These are phyloP conservation scores for Exophiala sideris DNA, from an alignment of 2,329 filamentous ascomycete genomes.

Conservation along the genomic window DNA sequence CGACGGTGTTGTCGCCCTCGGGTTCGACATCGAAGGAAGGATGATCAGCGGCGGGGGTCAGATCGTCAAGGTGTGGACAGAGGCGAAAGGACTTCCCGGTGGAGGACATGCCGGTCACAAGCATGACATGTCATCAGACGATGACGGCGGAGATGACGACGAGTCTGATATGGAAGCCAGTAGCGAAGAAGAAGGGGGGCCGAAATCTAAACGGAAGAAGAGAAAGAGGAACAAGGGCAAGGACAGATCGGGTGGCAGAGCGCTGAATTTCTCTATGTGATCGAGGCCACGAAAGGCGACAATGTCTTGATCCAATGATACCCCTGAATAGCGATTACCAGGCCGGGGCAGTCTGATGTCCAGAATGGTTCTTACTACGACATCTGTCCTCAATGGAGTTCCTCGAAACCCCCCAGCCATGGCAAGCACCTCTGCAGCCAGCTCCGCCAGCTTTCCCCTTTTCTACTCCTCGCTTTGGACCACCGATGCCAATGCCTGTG, in stretches of 20 bases:
- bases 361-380: no score
- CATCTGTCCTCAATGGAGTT: no score
- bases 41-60: constrained; percentile 87
- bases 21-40: constrained; percentile 78
- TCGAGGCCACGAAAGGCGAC: neutral
- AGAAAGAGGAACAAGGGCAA: constrained; percentile 48
- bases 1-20: constrained; percentile 77
- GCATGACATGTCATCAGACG: constrained; percentile 35
- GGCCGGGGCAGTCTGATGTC: no score
- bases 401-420: no score
- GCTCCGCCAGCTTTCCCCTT: neutral
- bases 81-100: constrained; percentile 56
- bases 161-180: constrained; percentile 40
- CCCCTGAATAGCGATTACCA: neutral
- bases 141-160: constrained; percentile 47
- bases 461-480: neutral
- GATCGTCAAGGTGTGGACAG: constrained; percentile 85
- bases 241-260: constrained; percentile 31
- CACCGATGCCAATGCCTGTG: neutral
- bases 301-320: constrained; percentile 5
- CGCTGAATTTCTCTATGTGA: constrained; percentile 24
- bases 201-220: constrained; percentile 42
- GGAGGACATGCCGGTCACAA: constrained; percentile 33
- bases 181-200: constrained; percentile 50
- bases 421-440: no score